Evolutionary conservation across 2,329 filamentous ascomycete genomes (phyloP), one percentile per base, ranked within the genome.

Genomic region (Fusarium floridanum): DNA sequence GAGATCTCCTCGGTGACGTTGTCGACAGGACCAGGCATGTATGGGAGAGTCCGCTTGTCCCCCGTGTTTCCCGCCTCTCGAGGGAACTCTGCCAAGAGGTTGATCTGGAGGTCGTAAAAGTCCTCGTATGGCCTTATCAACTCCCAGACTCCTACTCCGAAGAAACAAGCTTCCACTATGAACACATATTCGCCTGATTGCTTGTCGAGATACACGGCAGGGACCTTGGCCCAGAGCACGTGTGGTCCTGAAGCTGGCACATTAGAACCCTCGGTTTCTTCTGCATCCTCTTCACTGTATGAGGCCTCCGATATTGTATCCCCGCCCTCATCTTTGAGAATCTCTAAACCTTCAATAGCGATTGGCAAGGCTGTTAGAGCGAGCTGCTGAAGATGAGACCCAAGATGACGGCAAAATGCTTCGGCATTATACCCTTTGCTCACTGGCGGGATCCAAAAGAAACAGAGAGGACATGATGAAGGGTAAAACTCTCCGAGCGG

Each of bases 381-480:
- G 1, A 50, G 45, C 2, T 50, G 45, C 5, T 50, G 22, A n/a
- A 50, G 24, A 29, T 50, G 45, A n/a, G 45, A 27, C 14, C 45
- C 45, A 6, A 50, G 45, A 50, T 50, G 45, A 4, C 16, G 24
- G 9, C 8, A 27, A 50, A 50, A 29, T 8, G 27, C 45, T 11
- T n/a, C 8, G 5, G 5, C 8, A 5, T 6, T 29, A 2, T 29
- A 6, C 2, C 16, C 2, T 10, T 29, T 29, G 16, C 1, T 6
- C 14, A 4, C 24, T 6, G 24, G 45, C 8, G 24, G 45, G 5
- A 4, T 3, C 45, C 22, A 29, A 11, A 10, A 29, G 24, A n/a
- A 50, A n/a, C 45, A 50, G 16, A 50, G 24, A 10, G 45, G 45
- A 17, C 45, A 50, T 10, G 45, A 50, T 8, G 8, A 10, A n/a